Evolutionary conservation across 2,329 filamentous ascomycete genomes (phyloP).

Genomic region (Sarocladium kiliense): DNA sequence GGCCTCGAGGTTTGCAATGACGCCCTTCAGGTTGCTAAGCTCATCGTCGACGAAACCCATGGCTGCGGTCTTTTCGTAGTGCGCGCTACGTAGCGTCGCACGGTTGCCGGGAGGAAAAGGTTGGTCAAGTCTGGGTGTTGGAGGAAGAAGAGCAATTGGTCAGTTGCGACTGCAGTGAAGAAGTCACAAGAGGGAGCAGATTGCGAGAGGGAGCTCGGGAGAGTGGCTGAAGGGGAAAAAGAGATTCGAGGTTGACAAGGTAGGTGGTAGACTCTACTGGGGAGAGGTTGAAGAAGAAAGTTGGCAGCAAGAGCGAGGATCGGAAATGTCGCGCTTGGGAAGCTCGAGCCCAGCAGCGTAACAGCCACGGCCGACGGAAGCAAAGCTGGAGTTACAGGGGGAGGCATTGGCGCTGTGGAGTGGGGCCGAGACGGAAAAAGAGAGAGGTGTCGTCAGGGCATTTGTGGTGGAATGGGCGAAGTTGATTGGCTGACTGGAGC

Average conservation of each 20-base stretch:
- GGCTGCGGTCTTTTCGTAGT: constrained; percentile 31
- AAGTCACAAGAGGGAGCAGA: constrained; percentile 4
- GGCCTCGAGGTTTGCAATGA: constrained; percentile 77
- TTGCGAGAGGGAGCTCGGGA: neutral
- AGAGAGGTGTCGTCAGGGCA: neutral
- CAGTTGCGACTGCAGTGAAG: constrained; percentile 9
- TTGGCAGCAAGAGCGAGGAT: constrained; percentile 8
- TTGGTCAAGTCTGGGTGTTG: neutral
- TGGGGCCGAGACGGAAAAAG: neutral
- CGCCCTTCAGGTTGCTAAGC: constrained; percentile 77
- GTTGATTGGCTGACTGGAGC: neutral
- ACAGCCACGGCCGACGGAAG: neutral
- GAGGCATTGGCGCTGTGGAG: neutral
- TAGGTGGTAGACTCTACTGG: constrained; percentile 1
- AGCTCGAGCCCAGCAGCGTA: neutral
- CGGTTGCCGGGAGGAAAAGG: neutral
- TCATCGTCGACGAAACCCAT: constrained; percentile 90
- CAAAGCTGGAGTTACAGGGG: neutral
- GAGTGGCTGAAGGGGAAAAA: constrained; percentile 7
- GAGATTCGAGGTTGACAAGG: constrained; percentile 3
- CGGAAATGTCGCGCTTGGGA: constrained; percentile 6
- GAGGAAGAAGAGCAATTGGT: neutral
- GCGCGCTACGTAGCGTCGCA: constrained; percentile 11
- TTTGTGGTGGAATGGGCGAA: too few species aligned
- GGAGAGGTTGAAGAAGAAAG: constrained; percentile 8